Percentiles rank a stretch among this genome's conserved stretches.
Evolutionary conservation across 2,329 filamentous ascomycete species (phyloP).

Genomic region (Kalmusia sp.): DNA sequence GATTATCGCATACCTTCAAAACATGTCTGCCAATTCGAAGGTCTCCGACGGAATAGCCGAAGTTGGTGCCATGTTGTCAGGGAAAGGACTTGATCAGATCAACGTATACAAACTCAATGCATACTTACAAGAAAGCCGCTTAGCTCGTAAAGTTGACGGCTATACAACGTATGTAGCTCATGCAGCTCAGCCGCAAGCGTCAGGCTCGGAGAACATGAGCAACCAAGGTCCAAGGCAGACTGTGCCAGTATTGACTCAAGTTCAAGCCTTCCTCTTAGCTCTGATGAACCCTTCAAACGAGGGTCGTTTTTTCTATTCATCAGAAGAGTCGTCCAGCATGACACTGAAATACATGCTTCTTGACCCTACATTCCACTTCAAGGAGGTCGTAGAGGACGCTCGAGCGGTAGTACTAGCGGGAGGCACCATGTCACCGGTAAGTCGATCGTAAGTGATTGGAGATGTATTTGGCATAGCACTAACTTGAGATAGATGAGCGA

Average conservation of each 20-base stretch:
- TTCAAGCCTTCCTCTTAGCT: conserved; percentile 75
- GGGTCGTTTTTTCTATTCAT: conserved; percentile 66
- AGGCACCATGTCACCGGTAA: conserved; percentile 91
- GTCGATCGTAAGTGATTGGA: conserved; percentile 17
- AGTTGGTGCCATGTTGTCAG: conserved; percentile 74
- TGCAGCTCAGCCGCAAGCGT: conserved; percentile 57
- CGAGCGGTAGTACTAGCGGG: conserved; percentile 89
- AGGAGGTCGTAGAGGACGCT: conserved; percentile 82
- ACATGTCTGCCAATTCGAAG: conserved; percentile 49
- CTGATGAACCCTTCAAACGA: conserved; percentile 84
- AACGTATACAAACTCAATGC: conserved; percentile 87
- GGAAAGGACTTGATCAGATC: conserved; percentile 92
- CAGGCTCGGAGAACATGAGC: conserved; percentile 4
- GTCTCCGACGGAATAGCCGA: conserved; percentile 71
- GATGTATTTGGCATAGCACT: background rate
- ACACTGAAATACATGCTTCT: conserved; percentile 84
- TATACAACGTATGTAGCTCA: conserved; percentile 74
- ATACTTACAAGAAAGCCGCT: conserved; percentile 89
- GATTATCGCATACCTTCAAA: conserved; percentile 72
- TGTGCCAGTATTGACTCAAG: conserved; percentile 66
- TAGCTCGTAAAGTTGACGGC: conserved; percentile 93
- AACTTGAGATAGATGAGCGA: conserved; percentile 70
- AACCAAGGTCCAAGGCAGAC: conserved; percentile 35
- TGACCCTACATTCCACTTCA: conserved; percentile 90
- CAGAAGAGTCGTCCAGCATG: conserved; percentile 59